Base-by-base conservation (phyloP, 192 early-diverging fungal genomes). In the Coemansia sp. region DNA sequence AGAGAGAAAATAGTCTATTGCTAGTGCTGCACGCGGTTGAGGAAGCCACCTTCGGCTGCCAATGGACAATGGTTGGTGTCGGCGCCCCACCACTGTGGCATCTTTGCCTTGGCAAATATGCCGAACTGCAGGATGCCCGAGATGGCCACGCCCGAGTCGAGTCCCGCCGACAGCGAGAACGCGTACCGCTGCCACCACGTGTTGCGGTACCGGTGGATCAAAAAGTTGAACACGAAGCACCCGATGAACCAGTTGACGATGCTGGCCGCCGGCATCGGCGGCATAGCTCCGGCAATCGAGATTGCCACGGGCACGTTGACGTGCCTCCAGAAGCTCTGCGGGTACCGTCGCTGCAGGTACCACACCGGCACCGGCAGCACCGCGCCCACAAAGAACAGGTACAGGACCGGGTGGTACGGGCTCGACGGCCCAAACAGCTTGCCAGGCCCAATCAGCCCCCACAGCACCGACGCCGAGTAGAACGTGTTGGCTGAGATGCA, bases 61-160 rank as follows among this genome's bases (percentile, higher is more conserved):
- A 98, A 82, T 80, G 95, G 96, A 84, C 97, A 98, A 55, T 97
- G 89, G 72, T 97, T 96, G 56, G 96, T 94, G 80, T 78, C 69
- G 1, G 75, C 51, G 19, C 75, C 75, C 75, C 75, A 78, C 69
- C 69, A 78, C 24, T 67, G 41, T 2, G 75, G 73, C 73, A 77
- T 77, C 22, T 67, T 78, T 9, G 53, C 55, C 21, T 72, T 69
- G 13, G 70, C 55, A 18, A 78, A 69, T 39, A 78, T 17, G 13
- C 69, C 69, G 58, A 72, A 78, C 51, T 78, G 69, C 19, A 78
- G 46, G 17, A 78, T 78, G 3, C 69, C 75, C 21, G 75, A 71
- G 24, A 78, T 78, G 13, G 75, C 75, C 54, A 78, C 27, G 4
- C 75, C 75, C 12, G 69, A 72, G 44, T 78, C 75, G 62, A 78